A percentile compares a stretch with the other conserved stretches of the same genome.
Conservation (phyloP, 192 early-diverging fungal species). For the Rhizoclosmatium globosum region DNA sequence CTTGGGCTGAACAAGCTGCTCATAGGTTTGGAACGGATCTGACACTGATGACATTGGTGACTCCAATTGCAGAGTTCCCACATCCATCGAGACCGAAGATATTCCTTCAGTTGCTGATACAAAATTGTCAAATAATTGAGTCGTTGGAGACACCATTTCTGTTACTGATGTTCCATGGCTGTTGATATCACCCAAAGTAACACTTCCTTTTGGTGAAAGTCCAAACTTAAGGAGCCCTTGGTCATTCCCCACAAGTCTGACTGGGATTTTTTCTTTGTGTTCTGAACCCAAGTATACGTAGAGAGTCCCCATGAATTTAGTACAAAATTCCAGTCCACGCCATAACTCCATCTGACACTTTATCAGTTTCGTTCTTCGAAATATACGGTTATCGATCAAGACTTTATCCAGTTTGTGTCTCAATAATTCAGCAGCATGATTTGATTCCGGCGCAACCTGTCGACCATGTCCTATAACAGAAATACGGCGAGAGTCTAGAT, state of each 20-base stretch:
- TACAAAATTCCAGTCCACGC: slow-evolving; percentile 28
- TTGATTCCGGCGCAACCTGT: not conserved
- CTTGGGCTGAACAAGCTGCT: too few species aligned
- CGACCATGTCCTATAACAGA: not conserved
- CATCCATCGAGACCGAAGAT: not conserved
- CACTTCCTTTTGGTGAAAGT: not conserved
- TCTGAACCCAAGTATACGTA: slow-evolving; percentile 22
- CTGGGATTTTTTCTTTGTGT: slow-evolving; percentile 9
- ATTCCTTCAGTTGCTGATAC: too few species aligned
- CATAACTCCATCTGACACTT: slow-evolving; percentile 28
- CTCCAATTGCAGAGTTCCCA: not conserved
- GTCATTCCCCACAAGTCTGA: slow-evolving; percentile 1
- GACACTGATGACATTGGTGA: too few species aligned
- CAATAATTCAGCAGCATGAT: not conserved
- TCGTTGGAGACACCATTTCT: not conserved
- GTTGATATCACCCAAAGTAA: not conserved
- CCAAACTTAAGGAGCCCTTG: not conserved
- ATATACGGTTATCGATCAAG: slow-evolving; percentile 22
- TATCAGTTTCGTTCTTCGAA: slow-evolving; percentile 22
- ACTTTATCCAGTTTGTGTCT: slow-evolving; percentile 25
- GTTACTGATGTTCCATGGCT: not conserved
- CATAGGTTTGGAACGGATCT: too few species aligned
- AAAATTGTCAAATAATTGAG: not conserved
- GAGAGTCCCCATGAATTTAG: slow-evolving; percentile 27
- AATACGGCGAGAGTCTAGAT: not conserved